phyloP scores from a whole-genome alignment of 192 early-diverging fungal genomes.

The Phycomyces blakesleeanus region DNA sequence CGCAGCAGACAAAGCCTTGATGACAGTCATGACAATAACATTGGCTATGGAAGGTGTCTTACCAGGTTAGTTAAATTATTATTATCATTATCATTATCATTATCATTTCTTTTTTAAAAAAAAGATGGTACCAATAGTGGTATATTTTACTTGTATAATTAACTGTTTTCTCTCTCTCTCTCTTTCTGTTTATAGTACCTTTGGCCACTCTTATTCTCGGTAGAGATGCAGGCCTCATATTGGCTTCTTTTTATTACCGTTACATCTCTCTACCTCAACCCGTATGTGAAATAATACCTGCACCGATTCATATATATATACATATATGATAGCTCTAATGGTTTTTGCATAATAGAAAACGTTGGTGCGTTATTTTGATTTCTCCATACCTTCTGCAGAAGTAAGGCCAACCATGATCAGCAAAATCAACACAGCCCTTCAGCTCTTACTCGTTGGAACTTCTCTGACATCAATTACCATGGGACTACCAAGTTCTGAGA shows the following conservation, averaged over 20 bases:
- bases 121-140: not conserved
- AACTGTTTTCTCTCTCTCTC: constrained; percentile 11
- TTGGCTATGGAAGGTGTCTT: constrained; percentile 67
- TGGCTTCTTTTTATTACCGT: constrained; percentile 77
- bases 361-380: constrained; percentile 77
- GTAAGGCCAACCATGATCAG: constrained; percentile 84
- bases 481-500: constrained; percentile 53
- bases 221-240: constrained; percentile 76
- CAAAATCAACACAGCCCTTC: constrained; percentile 88
- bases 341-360: constrained; percentile 58
- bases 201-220: constrained; percentile 83
- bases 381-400: constrained; percentile 87
- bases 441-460: constrained; percentile 75
- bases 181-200: constrained; percentile 37
- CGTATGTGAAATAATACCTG: constrained; percentile 39
- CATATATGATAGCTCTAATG: constrained; percentile 1
- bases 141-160: not conserved
- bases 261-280: constrained; percentile 86
- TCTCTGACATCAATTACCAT: constrained; percentile 72
- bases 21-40: constrained; percentile 84
- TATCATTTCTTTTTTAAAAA: constrained; percentile 3
- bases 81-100: not conserved
- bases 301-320: too few relatives aligned
- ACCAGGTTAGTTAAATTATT: constrained; percentile 49
- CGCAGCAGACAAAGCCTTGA: constrained; percentile 87